Percentiles rank a stretch among this genome's conserved stretches.
Evolutionary conservation across 225 moss, liverwort and hornwort species (phyloP).

Genomic region (Pleurozium schreberi): DNA sequence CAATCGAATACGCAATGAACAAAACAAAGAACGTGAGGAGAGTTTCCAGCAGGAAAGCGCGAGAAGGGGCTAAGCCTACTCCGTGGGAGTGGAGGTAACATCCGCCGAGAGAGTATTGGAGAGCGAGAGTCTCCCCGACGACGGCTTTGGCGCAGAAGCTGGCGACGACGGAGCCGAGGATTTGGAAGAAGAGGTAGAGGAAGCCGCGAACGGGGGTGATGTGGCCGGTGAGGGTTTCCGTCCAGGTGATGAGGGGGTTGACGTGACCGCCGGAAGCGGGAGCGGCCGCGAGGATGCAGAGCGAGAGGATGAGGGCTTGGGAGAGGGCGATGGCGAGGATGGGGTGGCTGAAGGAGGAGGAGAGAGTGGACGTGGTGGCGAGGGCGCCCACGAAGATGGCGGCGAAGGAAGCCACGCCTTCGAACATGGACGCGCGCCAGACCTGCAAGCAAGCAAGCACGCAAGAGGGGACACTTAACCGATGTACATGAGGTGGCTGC

Average conservation of each 20-base stretch:
- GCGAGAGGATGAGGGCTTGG: slow-evolving; percentile 14
- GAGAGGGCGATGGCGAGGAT: background rate
- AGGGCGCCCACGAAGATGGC: slow-evolving; percentile 3
- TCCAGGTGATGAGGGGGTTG: slow-evolving; percentile 29
- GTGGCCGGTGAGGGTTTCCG: slow-evolving; percentile 36
- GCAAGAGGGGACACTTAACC: background rate
- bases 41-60: slow-evolving; percentile 19
- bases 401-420: slow-evolving; percentile 6
- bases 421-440: slow-evolving; percentile 13
- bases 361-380: background rate
- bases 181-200: slow-evolving; percentile 28
- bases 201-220: background rate
- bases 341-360: slow-evolving; percentile 2
- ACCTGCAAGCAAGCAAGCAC: background rate
- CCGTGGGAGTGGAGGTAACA: slow-evolving; percentile 7
- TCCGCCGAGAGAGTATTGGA: slow-evolving; percentile 8
- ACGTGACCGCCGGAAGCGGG: slow-evolving; percentile 42
- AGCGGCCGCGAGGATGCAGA: slow-evolving; percentile 23
- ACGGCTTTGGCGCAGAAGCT: background rate
- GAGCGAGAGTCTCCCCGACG: background rate
- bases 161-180: slow-evolving; percentile 19
- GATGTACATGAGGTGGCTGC: background rate
- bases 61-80: background rate
- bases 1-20: slow-evolving; percentile 27
- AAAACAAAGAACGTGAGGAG: slow-evolving; percentile 29